Base-by-base conservation (phyloP, 78 protist species). In the Dictyostelium brefeldianum region DNA sequence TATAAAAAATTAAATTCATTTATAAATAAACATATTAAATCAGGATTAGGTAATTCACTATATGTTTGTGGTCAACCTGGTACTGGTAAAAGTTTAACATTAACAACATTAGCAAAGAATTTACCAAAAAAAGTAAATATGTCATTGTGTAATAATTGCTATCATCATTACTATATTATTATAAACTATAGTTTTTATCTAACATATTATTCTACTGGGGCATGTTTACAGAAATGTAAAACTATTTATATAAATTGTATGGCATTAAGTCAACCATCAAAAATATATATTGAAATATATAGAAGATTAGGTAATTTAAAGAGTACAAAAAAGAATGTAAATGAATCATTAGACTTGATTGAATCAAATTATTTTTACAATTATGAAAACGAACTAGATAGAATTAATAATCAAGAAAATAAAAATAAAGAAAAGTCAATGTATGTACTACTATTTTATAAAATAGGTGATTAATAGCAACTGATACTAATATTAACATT, bases 11-110 rank as follows among this genome's bases (percentile, higher is more conserved):
- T 83, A 18, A 53, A 14, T 20, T 9, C n/a, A 25, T 73, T 71
- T 17, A n/a, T 83, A 17, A 36, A 43, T 25, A 3, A 51, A 31
- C 14, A 6, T 41, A 43, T n/a, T 5, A 51, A 73, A 2, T 50
- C 8, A 3, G 20, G 62, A 1, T 53, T 18, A n/a, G 92, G 92
- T 7, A 31, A 56, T 62, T 47, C 92, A 46, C 27, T 87, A 8
- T 87, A 87, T 64, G 50, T 87, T 10, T 74, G 80, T 77, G 92
- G 92, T 6, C 50, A 50, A 17, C 92, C 92, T 6, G 92, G 92
- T 18, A 87, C 92, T 62, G 92, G 92, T 1, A 87, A 87, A 77
- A 87, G 64, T 31, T 64, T 87, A 50, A 64, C 83, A 7, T 41
- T 62, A 29, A 69, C 18, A 15, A 36, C 69, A 69, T 22, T 65